phyloP scores from a whole-genome alignment of 768 basidiomycete genomes.

The Trametes villosa region DNA sequence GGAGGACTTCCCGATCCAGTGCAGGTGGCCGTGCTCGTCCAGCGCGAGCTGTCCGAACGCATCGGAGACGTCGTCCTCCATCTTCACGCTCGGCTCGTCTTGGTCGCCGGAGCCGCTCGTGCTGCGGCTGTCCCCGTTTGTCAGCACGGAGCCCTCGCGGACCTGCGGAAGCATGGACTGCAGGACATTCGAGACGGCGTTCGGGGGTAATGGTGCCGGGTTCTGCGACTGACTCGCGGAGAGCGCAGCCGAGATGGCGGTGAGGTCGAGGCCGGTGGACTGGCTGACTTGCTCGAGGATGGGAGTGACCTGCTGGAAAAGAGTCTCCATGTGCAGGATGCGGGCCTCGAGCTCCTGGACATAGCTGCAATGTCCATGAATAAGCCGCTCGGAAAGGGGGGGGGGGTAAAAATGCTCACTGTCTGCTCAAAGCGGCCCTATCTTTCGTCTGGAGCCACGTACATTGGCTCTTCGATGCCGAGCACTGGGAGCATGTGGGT shows the following conservation, averaged over 20 bases:
- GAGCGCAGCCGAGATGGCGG: constrained; percentile 20
- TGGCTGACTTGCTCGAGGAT: constrained; percentile 75
- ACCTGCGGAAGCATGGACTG: constrained; percentile 32
- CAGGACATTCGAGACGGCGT: constrained; percentile 22
- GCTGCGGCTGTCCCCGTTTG: constrained; percentile 25
- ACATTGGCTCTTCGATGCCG: constrained; percentile 73
- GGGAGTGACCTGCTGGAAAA: constrained; percentile 84
- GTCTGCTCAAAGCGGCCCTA: constrained; percentile 85
- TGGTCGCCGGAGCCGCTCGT: constrained; percentile 34
- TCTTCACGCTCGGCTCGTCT: constrained; percentile 50
- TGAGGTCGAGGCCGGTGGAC: constrained; percentile 44
- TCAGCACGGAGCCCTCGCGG: constrained; percentile 18
- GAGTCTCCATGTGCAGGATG: constrained; percentile 82
- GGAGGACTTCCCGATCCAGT: constrained; percentile 91
- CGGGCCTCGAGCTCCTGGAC: constrained; percentile 91
- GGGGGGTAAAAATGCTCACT: constrained; percentile 72
- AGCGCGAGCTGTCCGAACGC: constrained; percentile 87
- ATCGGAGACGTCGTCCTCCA: constrained; percentile 80
- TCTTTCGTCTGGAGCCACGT: constrained; percentile 93
- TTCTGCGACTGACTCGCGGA: constrained; percentile 6
- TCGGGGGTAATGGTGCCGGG: constrained; percentile 2
- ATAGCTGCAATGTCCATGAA: constrained; percentile 53
- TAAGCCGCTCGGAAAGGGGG: constrained; percentile 22
- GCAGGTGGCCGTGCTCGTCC: constrained; percentile 88
- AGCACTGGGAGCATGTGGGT: constrained; percentile 84